Base-by-base conservation (phyloP, 2,329 filamentous ascomycete species). In the Xylariales sp. region DNA sequence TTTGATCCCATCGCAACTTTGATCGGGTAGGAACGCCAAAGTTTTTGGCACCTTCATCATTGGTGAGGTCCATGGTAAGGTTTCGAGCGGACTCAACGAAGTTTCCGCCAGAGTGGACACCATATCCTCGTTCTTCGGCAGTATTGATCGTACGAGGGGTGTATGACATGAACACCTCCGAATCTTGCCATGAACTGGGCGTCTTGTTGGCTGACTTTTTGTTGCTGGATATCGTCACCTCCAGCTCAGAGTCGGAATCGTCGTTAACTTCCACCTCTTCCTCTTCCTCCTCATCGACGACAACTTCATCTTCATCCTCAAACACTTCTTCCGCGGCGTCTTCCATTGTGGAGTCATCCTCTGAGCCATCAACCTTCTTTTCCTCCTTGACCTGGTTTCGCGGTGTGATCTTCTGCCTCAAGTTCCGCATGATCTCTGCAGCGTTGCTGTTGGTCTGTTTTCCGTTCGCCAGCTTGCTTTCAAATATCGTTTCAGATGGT, bases 101-200 rank as follows among this genome's bases (percentile, higher is more conserved):
- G 62, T 85, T 90, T 38, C 76, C 71, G 50, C 88, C 88, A 0
- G 88, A 86, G 62, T 94, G 88, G 14, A 98, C 89, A 46, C 90
- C 89, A 64, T 98, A 98, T 11, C 83, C 93, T 38, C 87, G 85
- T 57, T 96, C 89, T 65, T 97, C 91, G 37, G 85, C 87, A 5
- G 85, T 72, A 60, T 91, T 93, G 51, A 78, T 76, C 29, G 81
- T 81, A 44, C 85, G 83, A 0, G 93, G 93, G 2, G 81, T 87
- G 71, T 98, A 98, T 8, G 88, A 86, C 89, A 98, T 97, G 79
- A 94, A 98, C 51, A 93, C 80, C 30, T 96, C 90, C 0, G 82
- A 76, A 58, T 96, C 90, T 56, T 87, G 81, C 74, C 81, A 95
- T 31, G 81, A 76, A 11, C 69, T 78, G 54, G 56, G 30, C 34